Conservation (phyloP, 805 yeast species). For the Teunomyces funiuensis region DNA sequence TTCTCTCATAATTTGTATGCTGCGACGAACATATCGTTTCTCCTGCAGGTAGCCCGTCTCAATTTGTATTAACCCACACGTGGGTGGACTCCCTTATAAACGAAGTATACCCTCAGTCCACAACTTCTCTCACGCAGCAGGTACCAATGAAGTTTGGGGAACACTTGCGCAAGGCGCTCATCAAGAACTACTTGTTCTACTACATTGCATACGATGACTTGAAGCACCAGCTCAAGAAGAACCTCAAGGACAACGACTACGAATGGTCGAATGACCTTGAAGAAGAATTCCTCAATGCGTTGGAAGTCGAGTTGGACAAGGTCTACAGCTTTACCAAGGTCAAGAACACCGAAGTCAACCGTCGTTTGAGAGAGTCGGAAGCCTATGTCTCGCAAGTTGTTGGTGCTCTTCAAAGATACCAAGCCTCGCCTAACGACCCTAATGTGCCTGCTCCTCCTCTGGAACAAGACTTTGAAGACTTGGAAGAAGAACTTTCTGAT, state of each 20-base stretch:
- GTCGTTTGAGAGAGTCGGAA: constrained; percentile 84
- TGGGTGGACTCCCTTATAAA: constrained; percentile 1
- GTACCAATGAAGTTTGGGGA: constrained; percentile 89
- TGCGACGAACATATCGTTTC: too few relatives aligned
- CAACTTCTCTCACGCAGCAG: neutral
- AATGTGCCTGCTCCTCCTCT: constrained; percentile 38
- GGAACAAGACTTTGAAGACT: constrained; percentile 44
- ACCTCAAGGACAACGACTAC: constrained; percentile 53
- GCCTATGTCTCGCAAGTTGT: constrained; percentile 67
- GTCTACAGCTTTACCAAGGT: constrained; percentile 89
- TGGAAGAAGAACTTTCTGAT: constrained; percentile 52
- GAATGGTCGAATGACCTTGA: constrained; percentile 79
- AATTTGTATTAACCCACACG: constrained; percentile 2
- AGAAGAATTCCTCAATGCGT: constrained; percentile 69
- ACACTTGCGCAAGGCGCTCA: constrained; percentile 82
- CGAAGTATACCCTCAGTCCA: neutral
- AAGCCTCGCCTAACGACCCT: constrained; percentile 33
- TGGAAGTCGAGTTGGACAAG: constrained; percentile 88
- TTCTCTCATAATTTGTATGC: too few relatives aligned
- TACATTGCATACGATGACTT: constrained; percentile 90
- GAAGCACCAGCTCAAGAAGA: constrained; percentile 75
- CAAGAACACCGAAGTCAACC: constrained; percentile 78
- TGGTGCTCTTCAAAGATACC: constrained; percentile 35
- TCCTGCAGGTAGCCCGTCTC: too few relatives aligned
- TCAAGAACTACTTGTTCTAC: constrained; percentile 87